Evolutionary conservation across 768 basidiomycete genomes (phyloP), one percentile per base, ranked within the genome.

Genomic region (Xanthoconium stramineum): DNA sequence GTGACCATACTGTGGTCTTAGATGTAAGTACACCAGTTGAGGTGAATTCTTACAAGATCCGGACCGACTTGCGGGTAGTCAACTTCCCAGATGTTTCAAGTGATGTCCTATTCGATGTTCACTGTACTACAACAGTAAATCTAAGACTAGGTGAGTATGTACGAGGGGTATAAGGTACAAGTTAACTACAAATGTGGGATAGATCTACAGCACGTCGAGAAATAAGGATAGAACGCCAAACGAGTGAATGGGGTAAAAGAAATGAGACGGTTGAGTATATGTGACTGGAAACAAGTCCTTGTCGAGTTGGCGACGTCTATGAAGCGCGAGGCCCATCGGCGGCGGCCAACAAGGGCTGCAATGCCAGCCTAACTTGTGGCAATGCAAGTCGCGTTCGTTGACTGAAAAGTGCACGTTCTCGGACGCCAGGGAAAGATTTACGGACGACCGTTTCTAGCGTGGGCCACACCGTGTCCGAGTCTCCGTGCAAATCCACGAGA

Each of bases 401-500:
- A n/a, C 42, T 29, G 17, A 43, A 15, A 43, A 75, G 72, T 32
- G 67, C 58, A 12, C 80, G 80, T 69, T 84, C 81, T 56, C 76
- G 78, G 47, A 88, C 68, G 1, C 68, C 63, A 11, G 88, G 83
- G 66, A 86, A 87, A 2, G 78, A 69, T 29, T 73, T 67, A 46
- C 74, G 76, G 9, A 93, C 71, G 35, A 84, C 71, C 45, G 67
- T 69, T 51, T 91, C 89, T n/a, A 95, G 75, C 53, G 83, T 69
- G 1, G 89, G 90, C 91, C 91, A 92, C 53, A 94, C 86, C 65
- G 88, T 83, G 61, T 94, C 88, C 11, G 88, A 88, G 28, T 78
- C 74, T 3, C 91, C 91, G 17, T 75, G 74, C 39, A 95, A 70
- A 13, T 84, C 83, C 47, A 79, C 73, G 28, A 85, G 68, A 48